Evolutionary conservation across 768 basidiomycete species (phyloP).

Genomic region (Boletus reticulatus): DNA sequence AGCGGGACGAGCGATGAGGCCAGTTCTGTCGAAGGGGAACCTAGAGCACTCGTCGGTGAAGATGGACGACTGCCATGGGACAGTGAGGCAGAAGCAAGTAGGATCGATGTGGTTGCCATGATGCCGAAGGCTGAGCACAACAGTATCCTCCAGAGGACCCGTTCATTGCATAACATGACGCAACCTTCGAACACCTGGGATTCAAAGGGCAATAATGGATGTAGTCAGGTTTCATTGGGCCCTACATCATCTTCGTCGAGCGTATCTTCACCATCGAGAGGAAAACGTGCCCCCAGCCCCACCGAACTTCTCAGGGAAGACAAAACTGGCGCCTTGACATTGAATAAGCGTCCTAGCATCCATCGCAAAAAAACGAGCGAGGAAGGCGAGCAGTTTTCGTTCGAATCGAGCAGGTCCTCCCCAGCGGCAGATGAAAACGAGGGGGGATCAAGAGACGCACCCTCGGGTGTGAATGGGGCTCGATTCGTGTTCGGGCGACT

Average conservation of each 20-base stretch:
- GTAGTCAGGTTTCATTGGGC: conserved; percentile 2
- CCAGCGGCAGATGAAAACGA: conserved; percentile 7
- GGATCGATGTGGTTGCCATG: neutral
- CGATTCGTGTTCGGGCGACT: conserved; percentile 3
- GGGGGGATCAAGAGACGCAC: conserved; percentile 1
- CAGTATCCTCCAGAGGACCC: conserved; percentile 1
- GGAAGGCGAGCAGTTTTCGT: conserved; percentile 7
- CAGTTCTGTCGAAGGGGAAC: conserved; percentile 12
- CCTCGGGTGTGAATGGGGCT: neutral
- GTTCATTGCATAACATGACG: conserved; percentile 4
- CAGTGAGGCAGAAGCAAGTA: conserved; percentile 8
- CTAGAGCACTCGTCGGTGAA: conserved; percentile 3
- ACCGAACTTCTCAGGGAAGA: conserved; percentile 66
- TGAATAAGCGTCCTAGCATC: conserved; percentile 67
- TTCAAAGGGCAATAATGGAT: conserved; percentile 2
- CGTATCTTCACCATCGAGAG: conserved; percentile 37
- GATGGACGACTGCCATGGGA: conserved; percentile 19
- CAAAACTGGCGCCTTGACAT: conserved; percentile 50
- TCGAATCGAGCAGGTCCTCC: conserved; percentile 11
- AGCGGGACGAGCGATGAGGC: conserved; percentile 21
- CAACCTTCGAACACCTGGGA: conserved; percentile 2
- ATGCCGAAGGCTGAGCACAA: neutral
- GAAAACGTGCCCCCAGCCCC: conserved; percentile 70
- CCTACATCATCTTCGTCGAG: conserved; percentile 15
- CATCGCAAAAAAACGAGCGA: conserved; percentile 40